Percentiles rank a stretch among this genome's conserved stretches.
Conservation (phyloP, 139 green algal genomes). For the Nannochloris sp. region DNA sequence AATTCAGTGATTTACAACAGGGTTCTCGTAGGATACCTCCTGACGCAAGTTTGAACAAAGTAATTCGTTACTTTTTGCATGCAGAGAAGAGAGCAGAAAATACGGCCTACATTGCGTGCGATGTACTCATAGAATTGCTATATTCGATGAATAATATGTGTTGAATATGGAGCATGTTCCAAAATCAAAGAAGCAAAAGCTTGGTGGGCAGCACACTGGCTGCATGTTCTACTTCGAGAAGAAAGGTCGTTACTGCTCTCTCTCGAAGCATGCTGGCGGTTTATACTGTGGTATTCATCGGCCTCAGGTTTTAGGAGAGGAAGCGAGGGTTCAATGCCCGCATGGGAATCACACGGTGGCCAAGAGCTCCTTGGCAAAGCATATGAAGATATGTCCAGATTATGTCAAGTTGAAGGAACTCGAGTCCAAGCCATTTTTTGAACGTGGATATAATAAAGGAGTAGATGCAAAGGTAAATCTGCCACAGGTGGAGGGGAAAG, state of each 20-base stretch:
- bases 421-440: background rate
- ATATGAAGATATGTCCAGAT: background rate
- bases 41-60: no score
- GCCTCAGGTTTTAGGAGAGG: background rate
- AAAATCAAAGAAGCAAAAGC: background rate
- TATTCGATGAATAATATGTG: background rate
- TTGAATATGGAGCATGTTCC: background rate
- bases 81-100: no score
- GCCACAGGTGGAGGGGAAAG: no score
- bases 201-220: background rate
- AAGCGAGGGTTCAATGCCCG: background rate
- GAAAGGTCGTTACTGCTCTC: background rate
- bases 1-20: no score
- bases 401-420: background rate
- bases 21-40: no score
- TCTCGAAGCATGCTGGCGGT: background rate
- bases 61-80: no score
- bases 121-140: background rate
- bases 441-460: background rate
- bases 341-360: background rate
- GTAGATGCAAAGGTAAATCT: no score
- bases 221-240: constrained; percentile 7
- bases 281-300: background rate
- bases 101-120: no score
- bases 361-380: background rate